Evolutionary conservation across 1,284 basidiomycete genomes (phyloP).

Genomic region (Dichomitus squalens): DNA sequence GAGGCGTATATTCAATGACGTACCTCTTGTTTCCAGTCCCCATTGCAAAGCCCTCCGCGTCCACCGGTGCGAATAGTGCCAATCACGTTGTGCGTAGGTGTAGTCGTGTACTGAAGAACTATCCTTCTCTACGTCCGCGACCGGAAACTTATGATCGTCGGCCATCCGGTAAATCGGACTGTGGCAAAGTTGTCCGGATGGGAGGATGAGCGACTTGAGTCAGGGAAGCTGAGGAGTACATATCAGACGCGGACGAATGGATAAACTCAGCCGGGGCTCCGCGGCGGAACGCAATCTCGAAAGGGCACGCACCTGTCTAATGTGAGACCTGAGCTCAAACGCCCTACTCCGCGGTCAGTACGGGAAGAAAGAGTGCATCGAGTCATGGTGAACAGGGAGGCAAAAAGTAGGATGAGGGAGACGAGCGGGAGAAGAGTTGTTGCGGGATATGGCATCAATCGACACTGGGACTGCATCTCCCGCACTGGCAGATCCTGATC

Average conservation of each 20-base stretch:
- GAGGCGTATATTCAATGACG: not conserved
- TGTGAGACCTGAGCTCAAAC: too few relatives aligned
- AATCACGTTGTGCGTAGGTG: constrained; percentile 17
- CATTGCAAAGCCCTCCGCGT: constrained; percentile 26
- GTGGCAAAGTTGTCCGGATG: not conserved
- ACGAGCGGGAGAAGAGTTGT: too few relatives aligned
- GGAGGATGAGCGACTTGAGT: not conserved
- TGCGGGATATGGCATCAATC: too few relatives aligned
- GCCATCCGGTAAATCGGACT: not conserved
- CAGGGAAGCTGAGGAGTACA: not conserved
- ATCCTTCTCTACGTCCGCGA: constrained; percentile 20
- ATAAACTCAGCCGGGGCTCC: not conserved
- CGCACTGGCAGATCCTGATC: too few relatives aligned
- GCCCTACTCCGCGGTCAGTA: too few relatives aligned
- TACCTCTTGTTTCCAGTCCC: constrained; percentile 32
- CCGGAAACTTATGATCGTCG: not conserved
- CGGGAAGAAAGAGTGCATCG: too few relatives aligned
- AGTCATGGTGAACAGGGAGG: too few relatives aligned
- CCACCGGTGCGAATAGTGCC: constrained; percentile 25
- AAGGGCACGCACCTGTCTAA: not conserved
- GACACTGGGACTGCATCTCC: too few relatives aligned
- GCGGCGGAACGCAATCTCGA: not conserved
- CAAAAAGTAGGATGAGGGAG: too few relatives aligned
- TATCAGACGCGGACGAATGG: not conserved
- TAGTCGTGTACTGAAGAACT: constrained; percentile 14